Percentiles rank a stretch among this genome's conserved stretches.
phyloP scores from a whole-genome alignment of 257 asterid genomes.

The Asclepias syriaca region DNA sequence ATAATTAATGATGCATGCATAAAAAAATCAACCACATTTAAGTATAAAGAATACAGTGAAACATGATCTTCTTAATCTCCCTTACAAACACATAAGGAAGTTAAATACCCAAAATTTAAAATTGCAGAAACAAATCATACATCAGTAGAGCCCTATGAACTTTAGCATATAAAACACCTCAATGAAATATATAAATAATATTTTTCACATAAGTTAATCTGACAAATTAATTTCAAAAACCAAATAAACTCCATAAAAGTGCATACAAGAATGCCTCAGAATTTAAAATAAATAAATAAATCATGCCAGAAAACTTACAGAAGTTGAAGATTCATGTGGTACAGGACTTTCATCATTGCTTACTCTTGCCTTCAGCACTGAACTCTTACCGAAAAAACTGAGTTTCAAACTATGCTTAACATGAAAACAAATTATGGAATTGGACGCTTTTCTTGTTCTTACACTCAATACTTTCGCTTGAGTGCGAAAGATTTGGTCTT shows the following conservation, averaged over 20 bases:
- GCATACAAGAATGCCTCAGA: too few relatives aligned
- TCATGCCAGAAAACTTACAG: slow-evolving; percentile 35
- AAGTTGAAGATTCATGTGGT: slow-evolving; percentile 35
- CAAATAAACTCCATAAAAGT: background rate
- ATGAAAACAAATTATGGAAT: slow-evolving; percentile 3
- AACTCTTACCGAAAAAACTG: slow-evolving; percentile 16
- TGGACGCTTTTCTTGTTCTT: slow-evolving; percentile 13
- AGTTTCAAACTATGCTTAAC: slow-evolving; percentile 19
- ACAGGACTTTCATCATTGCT: slow-evolving; percentile 41
- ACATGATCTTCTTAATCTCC: background rate
- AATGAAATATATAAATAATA: background rate
- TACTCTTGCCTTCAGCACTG: slow-evolving; percentile 37
- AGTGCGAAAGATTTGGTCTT: slow-evolving; percentile 19
- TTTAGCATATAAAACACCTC: background rate
- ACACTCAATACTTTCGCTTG: slow-evolving; percentile 24
- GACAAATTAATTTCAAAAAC: background rate
- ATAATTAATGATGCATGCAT: slow-evolving; percentile 6
- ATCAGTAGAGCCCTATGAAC: background rate
- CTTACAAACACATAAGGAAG: slow-evolving; percentile 1
- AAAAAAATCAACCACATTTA: slow-evolving; percentile 4
- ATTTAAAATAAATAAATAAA: background rate
- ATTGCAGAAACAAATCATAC: background rate
- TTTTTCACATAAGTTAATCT: background rate
- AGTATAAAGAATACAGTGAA: background rate
- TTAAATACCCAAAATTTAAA: background rate